Percentiles rank a stretch among this genome's conserved stretches.
Conservation (phyloP, 208 protist genomes). For the Trichomonas tenax region DNA sequence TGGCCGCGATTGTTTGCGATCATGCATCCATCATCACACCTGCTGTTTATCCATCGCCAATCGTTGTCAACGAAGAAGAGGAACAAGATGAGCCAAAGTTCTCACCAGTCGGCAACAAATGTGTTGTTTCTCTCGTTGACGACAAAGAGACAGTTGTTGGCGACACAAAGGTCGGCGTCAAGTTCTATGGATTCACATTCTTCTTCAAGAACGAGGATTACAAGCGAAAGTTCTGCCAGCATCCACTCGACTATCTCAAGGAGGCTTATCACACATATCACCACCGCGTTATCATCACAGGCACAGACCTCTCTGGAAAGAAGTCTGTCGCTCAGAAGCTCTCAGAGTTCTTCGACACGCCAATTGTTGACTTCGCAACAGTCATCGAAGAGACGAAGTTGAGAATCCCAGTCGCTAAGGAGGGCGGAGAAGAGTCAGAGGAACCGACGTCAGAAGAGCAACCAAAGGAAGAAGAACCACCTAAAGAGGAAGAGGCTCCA, state of each 20-base stretch:
- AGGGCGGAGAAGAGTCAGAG: neutral
- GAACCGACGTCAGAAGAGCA: neutral
- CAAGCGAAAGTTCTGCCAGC: neutral
- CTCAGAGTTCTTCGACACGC: neutral
- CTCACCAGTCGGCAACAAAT: neutral
- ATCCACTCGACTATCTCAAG: neutral
- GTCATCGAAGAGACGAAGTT: neutral
- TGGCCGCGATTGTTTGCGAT: neutral
- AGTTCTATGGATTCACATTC: slow-evolving; percentile 3
- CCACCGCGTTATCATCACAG: neutral
- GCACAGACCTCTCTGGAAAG: neutral
- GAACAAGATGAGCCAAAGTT: neutral
- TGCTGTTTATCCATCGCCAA: neutral
- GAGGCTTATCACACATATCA: slow-evolving; percentile 4
- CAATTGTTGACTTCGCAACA: neutral
- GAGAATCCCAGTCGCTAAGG: neutral
- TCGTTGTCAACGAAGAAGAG: neutral
- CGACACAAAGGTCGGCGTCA: neutral
- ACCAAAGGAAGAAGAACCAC: neutral
- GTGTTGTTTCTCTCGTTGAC: neutral
- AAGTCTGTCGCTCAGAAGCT: neutral
- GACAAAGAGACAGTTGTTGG: neutral
- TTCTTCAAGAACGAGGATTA: neutral
- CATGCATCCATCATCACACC: neutral
- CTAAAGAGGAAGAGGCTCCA: neutral